These are phyloP conservation scores for Tagetes patula DNA, from an alignment of 129 eudicot species.

Conservation along the genomic window DNA sequence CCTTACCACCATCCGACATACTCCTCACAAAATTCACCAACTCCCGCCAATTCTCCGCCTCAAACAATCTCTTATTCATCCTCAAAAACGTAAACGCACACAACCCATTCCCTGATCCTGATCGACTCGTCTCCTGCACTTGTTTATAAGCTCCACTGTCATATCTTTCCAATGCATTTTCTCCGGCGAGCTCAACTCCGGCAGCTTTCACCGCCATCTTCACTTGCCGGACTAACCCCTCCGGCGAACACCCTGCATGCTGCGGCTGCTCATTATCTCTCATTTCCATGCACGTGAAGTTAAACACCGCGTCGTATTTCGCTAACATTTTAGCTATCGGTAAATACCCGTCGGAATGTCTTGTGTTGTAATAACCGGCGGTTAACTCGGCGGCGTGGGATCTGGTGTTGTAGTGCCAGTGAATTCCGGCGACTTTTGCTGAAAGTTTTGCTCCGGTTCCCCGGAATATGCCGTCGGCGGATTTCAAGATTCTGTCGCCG, in stretches of 20 bases:
- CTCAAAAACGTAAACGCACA: conserved; percentile 82
- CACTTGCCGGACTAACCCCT: conserved; percentile 79
- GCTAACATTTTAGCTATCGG: conserved; percentile 75
- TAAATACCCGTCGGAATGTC: conserved; percentile 65
- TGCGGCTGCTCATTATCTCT: conserved; percentile 81
- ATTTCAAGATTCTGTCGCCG: conserved; percentile 64
- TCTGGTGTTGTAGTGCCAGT: conserved; percentile 89
- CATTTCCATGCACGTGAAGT: conserved; percentile 99
- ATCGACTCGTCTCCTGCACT: conserved; percentile 61
- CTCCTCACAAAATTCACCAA: conserved; percentile 72
- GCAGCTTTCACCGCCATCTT: conserved; percentile 66
- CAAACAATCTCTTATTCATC: conserved; percentile 73
- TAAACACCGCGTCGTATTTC: conserved; percentile 65
- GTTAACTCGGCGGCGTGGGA: conserved; percentile 95
- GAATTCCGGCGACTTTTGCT: conserved; percentile 91
- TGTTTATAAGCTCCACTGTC: conserved; percentile 63
- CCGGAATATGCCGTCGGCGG: conserved; percentile 66
- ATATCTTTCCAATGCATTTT: conserved; percentile 86
- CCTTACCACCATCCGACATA: conserved; percentile 76
- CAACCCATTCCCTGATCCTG: conserved; percentile 73
- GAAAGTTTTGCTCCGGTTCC: conserved; percentile 82
- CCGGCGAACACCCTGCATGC: conserved; percentile 76
- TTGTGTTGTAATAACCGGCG: conserved; percentile 88
- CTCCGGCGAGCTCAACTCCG: conserved; percentile 76
- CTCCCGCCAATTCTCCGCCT: conserved; percentile 82